These are phyloP conservation scores for Pseudomassariella vexata DNA, from an alignment of 2,329 filamentous ascomycete genomes.

Conservation along the genomic window DNA sequence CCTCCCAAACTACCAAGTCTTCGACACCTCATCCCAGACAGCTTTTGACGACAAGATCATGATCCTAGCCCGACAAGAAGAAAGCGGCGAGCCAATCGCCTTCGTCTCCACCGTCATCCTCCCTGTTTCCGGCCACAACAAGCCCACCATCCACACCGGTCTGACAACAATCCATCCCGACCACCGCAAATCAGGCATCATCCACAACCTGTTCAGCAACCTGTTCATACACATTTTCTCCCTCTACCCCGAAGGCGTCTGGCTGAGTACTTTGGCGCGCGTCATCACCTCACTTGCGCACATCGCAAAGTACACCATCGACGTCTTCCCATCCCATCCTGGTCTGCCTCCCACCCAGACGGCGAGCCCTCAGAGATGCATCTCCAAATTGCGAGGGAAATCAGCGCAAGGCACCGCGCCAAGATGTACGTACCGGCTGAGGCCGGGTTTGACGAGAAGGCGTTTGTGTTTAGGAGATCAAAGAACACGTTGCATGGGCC, in stretches of 20 bases:
- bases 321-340: conserved; percentile 8
- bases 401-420: conserved; percentile 3
- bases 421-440: conserved; percentile 2
- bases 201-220: conserved; percentile 7
- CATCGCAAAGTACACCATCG: conserved; percentile 6
- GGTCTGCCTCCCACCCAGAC: neutral
- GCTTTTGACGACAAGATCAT: conserved; percentile 8
- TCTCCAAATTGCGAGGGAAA: conserved; percentile 3
- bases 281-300: conserved; percentile 11
- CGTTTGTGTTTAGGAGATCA: conserved; percentile 8
- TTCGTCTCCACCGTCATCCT: conserved; percentile 8
- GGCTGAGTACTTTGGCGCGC: conserved; percentile 8
- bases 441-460: conserved; percentile 9
- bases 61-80: conserved; percentile 3
- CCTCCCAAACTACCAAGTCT: conserved; percentile 1
- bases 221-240: conserved; percentile 7
- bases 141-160: conserved; percentile 8
- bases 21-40: neutral
- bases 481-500: conserved; percentile 5
- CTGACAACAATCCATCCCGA: conserved; percentile 7
- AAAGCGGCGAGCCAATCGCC: conserved; percentile 2
- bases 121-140: conserved; percentile 1
- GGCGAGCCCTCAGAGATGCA: conserved; percentile 1
- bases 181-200: conserved; percentile 6
- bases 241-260: conserved; percentile 6